These are phyloP conservation scores for Tuber melanosporum DNA, from an alignment of 495 filamentous ascomycete genomes.

Conservation along the genomic window DNA sequence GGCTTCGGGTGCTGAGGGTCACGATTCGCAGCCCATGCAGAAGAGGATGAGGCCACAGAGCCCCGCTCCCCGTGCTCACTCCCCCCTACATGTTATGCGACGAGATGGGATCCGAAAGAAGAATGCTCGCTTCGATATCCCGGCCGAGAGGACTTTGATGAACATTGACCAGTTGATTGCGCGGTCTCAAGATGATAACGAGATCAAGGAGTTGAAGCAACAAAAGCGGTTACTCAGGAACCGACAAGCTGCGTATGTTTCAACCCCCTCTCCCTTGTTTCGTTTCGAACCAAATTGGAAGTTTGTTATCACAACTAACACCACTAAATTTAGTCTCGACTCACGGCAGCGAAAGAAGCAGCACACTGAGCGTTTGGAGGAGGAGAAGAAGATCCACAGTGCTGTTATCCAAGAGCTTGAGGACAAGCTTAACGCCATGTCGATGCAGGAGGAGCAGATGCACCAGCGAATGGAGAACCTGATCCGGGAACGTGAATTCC, in stretches of 20 bases:
- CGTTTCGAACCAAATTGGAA: conserved; percentile 29
- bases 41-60: conserved; percentile 66
- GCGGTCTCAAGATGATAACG: conserved; percentile 80
- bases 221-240: conserved; percentile 94
- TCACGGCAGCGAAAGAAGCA: conserved; percentile 98
- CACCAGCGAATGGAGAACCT: conserved; percentile 62
- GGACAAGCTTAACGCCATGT: conserved; percentile 60
- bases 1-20: conserved; percentile 51
- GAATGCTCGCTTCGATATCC: conserved; percentile 98
- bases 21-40: conserved; percentile 56
- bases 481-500: conserved; percentile 60
- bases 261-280: conserved; percentile 8
- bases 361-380: conserved; percentile 93
- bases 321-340: conserved; percentile 65
- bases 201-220: conserved; percentile 96
- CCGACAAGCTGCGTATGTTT: conserved; percentile 85
- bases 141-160: conserved; percentile 79
- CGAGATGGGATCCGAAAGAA: conserved; percentile 97
- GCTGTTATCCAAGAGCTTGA: conserved; percentile 68
- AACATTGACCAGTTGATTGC: conserved; percentile 94
- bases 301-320: conserved; percentile 7
- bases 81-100: conserved; percentile 61
- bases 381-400: conserved; percentile 88
- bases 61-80: conserved; percentile 69
- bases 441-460: conserved; percentile 54